Percentiles rank a stretch among this genome's conserved stretches.
Conservation (phyloP, 306 rosid species). For the Psophocarpus tetragonolobus region DNA sequence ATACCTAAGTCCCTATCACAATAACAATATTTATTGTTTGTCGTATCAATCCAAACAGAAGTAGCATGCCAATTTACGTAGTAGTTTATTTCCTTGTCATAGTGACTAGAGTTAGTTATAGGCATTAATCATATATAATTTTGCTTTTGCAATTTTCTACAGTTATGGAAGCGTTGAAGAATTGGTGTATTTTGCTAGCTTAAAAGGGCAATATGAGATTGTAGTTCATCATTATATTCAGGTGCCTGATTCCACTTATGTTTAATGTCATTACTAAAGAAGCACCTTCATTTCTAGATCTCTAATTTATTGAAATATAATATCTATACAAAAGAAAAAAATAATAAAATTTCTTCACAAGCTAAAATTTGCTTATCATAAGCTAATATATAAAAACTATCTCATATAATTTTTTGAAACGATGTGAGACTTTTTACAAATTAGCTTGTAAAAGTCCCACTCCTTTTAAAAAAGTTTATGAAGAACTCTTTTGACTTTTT, state of each 20-base stretch:
- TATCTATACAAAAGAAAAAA: too few species aligned
- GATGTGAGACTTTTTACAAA: too few species aligned
- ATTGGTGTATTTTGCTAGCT: slow-evolving; percentile 89
- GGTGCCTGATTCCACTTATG: slow-evolving; percentile 51
- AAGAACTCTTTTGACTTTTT: too few species aligned
- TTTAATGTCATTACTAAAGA: slow-evolving; percentile 1
- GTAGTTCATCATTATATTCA: slow-evolving; percentile 95
- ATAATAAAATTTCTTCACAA: too few species aligned
- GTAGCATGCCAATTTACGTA: neutral
- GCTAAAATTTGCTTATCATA: too few species aligned
- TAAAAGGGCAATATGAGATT: slow-evolving; percentile 91
- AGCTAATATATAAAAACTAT: too few species aligned
- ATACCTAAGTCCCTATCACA: too few species aligned
- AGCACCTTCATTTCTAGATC: slow-evolving; percentile 14
- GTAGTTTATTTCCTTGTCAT: slow-evolving; percentile 31
- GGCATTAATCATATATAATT: slow-evolving; percentile 3
- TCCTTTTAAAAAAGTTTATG: too few species aligned
- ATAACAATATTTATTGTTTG: slow-evolving; percentile 13
- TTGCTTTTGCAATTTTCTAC: slow-evolving; percentile 48
- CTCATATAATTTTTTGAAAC: too few species aligned
- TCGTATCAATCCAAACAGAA: neutral
- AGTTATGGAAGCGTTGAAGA: slow-evolving; percentile 98
- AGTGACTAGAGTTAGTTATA: slow-evolving; percentile 29
- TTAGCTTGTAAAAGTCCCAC: too few species aligned
- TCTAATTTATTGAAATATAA: too few species aligned